Conservation (phyloP, 768 basidiomycete genomes). For the Lentinula detonsa region DNA sequence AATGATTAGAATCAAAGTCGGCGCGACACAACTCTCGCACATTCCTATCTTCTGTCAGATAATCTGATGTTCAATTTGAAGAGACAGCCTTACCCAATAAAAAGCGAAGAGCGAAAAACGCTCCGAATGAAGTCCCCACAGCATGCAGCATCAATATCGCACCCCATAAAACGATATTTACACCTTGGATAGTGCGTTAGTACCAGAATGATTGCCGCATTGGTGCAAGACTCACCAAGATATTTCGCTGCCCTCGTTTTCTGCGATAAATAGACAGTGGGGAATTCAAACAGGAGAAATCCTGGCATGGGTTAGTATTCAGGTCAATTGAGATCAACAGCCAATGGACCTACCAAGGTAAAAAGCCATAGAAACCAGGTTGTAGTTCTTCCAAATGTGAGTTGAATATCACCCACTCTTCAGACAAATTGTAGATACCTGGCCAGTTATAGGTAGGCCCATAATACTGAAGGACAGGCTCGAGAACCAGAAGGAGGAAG, state of each 20-base stretch:
- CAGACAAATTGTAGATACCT: slow-evolving; percentile 28
- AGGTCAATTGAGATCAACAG: not conserved
- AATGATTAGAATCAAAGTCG: slow-evolving; percentile 54
- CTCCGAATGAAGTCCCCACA: slow-evolving; percentile 47
- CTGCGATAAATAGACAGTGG: slow-evolving; percentile 61
- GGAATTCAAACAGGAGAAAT: slow-evolving; percentile 58
- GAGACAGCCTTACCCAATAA: slow-evolving; percentile 38
- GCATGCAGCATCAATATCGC: slow-evolving; percentile 55
- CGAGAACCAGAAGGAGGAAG: not conserved
- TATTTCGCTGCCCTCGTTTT: slow-evolving; percentile 56
- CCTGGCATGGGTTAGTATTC: slow-evolving; percentile 22
- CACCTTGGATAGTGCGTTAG: slow-evolving; percentile 23
- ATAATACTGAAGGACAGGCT: slow-evolving; percentile 37
- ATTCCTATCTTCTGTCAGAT: slow-evolving; percentile 34
- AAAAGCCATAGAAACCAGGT: slow-evolving; percentile 58
- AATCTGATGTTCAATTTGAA: not conserved
- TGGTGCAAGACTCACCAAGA: slow-evolving; percentile 33
- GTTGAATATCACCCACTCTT: not conserved
- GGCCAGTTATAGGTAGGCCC: slow-evolving; percentile 59
- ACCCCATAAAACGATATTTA: slow-evolving; percentile 58
- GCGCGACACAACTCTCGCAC: slow-evolving; percentile 63
- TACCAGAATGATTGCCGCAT: not conserved
- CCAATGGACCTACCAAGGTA: slow-evolving; percentile 39
- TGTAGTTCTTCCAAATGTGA: slow-evolving; percentile 35
- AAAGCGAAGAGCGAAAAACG: slow-evolving; percentile 59